These are phyloP conservation scores for Pisolithus albus DNA, from an alignment of 768 basidiomycete genomes.

Conservation along the genomic window DNA sequence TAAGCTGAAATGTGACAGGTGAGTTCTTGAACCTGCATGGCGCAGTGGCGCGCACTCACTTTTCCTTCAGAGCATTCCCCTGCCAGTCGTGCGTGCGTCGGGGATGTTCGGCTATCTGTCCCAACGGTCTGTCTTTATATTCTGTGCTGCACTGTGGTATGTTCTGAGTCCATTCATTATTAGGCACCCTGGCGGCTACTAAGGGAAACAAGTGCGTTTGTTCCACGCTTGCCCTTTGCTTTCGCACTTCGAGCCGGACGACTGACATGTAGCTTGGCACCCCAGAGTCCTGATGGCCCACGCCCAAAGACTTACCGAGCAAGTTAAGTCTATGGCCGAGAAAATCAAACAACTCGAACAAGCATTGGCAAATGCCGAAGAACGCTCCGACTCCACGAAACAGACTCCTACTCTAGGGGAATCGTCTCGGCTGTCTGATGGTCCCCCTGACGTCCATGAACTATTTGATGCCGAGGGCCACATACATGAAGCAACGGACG, in stretches of 20 bases:
- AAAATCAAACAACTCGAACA: conserved; percentile 42
- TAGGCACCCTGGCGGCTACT: conserved; percentile 45
- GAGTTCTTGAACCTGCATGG: background rate
- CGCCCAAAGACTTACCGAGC: conserved; percentile 40
- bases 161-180: conserved; percentile 3
- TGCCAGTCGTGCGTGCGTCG: conserved; percentile 51
- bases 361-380: conserved; percentile 29
- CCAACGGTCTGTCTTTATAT: conserved; percentile 32
- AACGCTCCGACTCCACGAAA: conserved; percentile 7
- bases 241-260: background rate
- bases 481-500: conserved; percentile 27
- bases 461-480: conserved; percentile 18
- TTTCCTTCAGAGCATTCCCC: conserved; percentile 36
- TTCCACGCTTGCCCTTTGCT: background rate
- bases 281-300: conserved; percentile 46
- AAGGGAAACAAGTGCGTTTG: conserved; percentile 49
- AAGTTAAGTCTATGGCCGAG: conserved; percentile 37
- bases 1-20: conserved; percentile 51
- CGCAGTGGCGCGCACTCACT: background rate
- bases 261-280: background rate
- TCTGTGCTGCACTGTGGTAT: background rate
- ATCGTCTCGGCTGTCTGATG: background rate
- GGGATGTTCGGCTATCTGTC: conserved; percentile 47
- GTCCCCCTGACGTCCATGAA: conserved; percentile 9
- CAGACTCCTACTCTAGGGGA: conserved; percentile 13